Conservation (phyloP, 345 rosid genomes). For the Eucalyptus melliodora region DNA sequence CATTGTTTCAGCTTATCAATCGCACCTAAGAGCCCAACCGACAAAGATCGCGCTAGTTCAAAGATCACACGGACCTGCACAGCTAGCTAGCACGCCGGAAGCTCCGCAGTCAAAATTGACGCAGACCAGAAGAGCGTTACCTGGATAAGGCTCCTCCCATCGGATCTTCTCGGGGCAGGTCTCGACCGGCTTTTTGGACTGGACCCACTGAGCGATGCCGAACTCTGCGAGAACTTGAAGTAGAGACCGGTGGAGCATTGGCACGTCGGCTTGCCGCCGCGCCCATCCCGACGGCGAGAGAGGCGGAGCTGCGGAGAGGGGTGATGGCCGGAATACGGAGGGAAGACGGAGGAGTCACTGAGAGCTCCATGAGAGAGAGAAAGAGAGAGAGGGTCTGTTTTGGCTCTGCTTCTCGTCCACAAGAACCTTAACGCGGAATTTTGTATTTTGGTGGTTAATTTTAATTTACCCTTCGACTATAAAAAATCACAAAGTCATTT, state of each 20-base stretch:
- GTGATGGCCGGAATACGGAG: slow-evolving; percentile 11
- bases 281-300: not conserved
- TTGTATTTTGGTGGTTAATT: not conserved
- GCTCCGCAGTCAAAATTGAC: not conserved
- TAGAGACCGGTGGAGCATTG: not conserved
- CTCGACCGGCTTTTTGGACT: slow-evolving; percentile 1
- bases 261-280: not conserved
- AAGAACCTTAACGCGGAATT: not conserved
- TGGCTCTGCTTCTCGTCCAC: not conserved
- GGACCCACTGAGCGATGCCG: not conserved
- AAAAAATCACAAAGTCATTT: too few species aligned
- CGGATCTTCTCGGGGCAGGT: not conserved
- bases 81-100: not conserved
- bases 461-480: not conserved
- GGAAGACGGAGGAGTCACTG: slow-evolving; percentile 9
- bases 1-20: not conserved
- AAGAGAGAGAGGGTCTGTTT: not conserved
- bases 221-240: not conserved
- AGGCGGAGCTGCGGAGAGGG: not conserved
- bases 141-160: slow-evolving; percentile 18
- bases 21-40: not conserved
- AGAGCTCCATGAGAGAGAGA: slow-evolving; percentile 22
- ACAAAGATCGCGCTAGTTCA: not conserved
- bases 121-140: slow-evolving; percentile 5
- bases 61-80: not conserved